Evolutionary conservation across 106 monocot genomes (phyloP).

Genomic region (Iris macrosiphon): DNA sequence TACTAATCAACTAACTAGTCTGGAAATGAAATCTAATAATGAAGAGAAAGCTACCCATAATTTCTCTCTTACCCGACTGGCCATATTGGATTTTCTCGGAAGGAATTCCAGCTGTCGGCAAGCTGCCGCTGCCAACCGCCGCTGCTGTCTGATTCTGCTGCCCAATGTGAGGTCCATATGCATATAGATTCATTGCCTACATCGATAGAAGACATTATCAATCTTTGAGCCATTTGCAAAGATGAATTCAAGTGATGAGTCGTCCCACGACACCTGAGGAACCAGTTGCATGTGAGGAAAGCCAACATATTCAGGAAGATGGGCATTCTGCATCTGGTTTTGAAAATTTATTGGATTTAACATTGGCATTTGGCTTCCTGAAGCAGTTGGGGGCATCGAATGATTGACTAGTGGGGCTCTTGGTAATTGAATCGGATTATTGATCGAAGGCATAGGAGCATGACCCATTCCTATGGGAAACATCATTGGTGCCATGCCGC

Average conservation of each 20-base stretch:
- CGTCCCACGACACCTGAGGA: conserved; percentile 23
- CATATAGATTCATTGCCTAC: conserved; percentile 50
- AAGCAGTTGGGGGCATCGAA: conserved; percentile 12
- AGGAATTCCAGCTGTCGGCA: conserved; percentile 16
- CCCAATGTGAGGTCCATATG: conserved; percentile 31
- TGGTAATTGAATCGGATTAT: conserved; percentile 29
- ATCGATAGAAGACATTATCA: not conserved
- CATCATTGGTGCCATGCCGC: conserved; percentile 80
- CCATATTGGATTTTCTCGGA: conserved; percentile 18
- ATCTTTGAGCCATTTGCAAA: not conserved
- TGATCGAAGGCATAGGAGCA: conserved; percentile 29
- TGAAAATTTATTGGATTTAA: conserved; percentile 24
- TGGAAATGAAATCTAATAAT: not conserved
- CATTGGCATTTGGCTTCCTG: conserved; percentile 5
- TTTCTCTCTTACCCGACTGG: conserved; percentile 14
- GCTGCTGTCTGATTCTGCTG: conserved; percentile 38
- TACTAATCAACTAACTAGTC: not conserved
- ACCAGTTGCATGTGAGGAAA: conserved; percentile 45
- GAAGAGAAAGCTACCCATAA: not conserved
- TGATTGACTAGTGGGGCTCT: conserved; percentile 32
- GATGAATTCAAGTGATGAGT: not conserved
- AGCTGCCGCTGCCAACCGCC: conserved; percentile 6
- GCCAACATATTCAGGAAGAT: conserved; percentile 20
- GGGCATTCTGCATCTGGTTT: conserved; percentile 33
- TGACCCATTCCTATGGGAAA: conserved; percentile 47